phyloP scores from a whole-genome alignment of 305 asterid genomes.

The Fraxinus sp. region DNA sequence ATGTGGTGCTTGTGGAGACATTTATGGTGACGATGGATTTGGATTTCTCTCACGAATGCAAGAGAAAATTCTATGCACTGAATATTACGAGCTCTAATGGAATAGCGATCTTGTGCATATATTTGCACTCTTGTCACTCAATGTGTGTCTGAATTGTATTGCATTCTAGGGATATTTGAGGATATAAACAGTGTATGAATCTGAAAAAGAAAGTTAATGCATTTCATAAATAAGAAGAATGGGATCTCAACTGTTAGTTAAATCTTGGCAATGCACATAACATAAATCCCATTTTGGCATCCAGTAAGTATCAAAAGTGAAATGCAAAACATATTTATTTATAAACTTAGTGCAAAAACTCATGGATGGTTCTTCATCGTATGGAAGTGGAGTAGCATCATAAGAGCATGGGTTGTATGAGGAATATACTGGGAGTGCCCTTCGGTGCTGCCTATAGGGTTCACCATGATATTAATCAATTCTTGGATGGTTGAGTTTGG shows the following conservation, averaged over 20 bases:
- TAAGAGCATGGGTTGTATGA: not conserved
- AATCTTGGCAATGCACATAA: not conserved
- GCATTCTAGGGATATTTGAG: not conserved
- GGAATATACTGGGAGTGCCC: not conserved
- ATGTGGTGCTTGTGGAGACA: constrained; percentile 53
- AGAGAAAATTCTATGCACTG: constrained; percentile 57
- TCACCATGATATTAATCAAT: not conserved
- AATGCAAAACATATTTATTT: not conserved
- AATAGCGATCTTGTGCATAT: not conserved
- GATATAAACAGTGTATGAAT: not conserved
- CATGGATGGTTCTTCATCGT: not conserved
- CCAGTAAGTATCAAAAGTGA: not conserved
- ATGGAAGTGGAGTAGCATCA: not conserved
- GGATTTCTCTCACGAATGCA: constrained; percentile 57
- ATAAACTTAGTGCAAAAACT: not conserved
- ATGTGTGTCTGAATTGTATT: not conserved
- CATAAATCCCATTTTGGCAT: not conserved
- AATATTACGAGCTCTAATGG: constrained; percentile 44
- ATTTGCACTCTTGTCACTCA: not conserved
- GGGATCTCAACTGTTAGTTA: not conserved
- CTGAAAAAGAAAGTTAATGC: not conserved
- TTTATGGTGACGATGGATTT: constrained; percentile 39
- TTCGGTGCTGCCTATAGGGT: not conserved
- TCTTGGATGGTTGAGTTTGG: not conserved
- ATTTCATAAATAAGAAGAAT: not conserved